Evolutionary conservation across 129 eudicot species (phyloP).

Genomic region (Arctium minus): DNA sequence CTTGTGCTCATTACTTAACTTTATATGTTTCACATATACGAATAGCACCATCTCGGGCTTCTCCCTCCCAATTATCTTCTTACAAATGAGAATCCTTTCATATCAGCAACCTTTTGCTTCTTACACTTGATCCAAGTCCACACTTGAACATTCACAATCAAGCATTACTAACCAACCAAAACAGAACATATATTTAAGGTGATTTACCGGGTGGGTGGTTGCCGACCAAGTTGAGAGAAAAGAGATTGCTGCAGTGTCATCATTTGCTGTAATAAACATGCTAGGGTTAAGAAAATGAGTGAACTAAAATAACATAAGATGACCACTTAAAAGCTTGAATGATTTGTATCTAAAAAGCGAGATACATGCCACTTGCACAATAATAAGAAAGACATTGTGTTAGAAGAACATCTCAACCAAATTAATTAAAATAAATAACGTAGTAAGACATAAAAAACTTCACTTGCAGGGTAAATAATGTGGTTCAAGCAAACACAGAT

Average conservation of each 20-base stretch:
- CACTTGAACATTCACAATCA: too few relatives aligned
- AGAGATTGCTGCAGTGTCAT: conserved; percentile 59
- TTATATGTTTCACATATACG: neutral
- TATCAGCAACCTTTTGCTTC: too few relatives aligned
- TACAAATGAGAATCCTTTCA: too few relatives aligned
- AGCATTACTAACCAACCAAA: neutral
- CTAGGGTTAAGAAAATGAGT: neutral
- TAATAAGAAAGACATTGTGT: neutral
- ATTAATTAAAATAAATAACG: neutral
- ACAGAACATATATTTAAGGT: neutral
- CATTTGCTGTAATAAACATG: conserved; percentile 54
- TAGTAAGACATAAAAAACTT: conserved; percentile 5
- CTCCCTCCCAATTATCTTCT: too few relatives aligned
- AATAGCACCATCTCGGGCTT: neutral
- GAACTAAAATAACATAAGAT: conserved; percentile 2
- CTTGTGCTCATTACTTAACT: neutral
- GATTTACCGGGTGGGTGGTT: conserved; percentile 48
- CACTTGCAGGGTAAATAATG: conserved; percentile 1
- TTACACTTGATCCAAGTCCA: too few relatives aligned
- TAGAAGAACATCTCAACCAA: neutral
- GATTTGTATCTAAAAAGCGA: neutral
- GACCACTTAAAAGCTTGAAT: neutral
- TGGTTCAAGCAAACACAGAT: neutral
- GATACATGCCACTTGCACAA: neutral
- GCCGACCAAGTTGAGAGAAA: conserved; percentile 51